Base-by-base conservation (phyloP, 2,329 filamentous ascomycete species). In the Davidsoniella neocaledoniae region DNA sequence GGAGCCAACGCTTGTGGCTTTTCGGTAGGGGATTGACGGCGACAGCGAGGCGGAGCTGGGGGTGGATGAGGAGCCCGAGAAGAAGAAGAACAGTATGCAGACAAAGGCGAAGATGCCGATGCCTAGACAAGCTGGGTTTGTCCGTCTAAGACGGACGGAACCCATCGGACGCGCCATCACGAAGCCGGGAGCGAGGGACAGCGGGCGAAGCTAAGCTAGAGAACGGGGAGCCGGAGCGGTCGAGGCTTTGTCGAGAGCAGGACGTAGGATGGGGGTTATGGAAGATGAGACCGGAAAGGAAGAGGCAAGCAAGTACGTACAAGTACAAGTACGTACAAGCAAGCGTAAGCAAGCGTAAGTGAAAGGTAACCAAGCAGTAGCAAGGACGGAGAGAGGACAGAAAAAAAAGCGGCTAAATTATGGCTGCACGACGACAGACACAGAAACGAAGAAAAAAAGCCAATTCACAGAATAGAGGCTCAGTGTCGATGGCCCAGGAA, bases 61-160 rank as follows among this genome's bases (percentile, higher is more conserved):
- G 50, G 67, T 62, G 55, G 70, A 54, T 46, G 59, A 65, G 41
- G 70, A 63, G 25, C 48, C 52, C 9, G 69, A 70, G 56, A 79
- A 61, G 56, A 81, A 63, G 61, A 81, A 79, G 68, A 75, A 66
- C 63, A 86, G 63, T 66, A 83, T 77, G 67, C 83, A 76, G 61
- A 91, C 73, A 63, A 79, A 79, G 53, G 91, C 73, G 52, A 85
- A 66, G 57, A 69, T 72, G 58, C 84, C 84, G 56, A 93, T 71
- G 57, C 81, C 63, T 26, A 79, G 68, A 49, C 83, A 90, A 60
- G 83, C 72, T 55, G 85, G 81, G 66, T 79, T 91, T 62, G 81
- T 77, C 68, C 83, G 83, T 68, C 85, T 85, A 62, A 90, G 75
- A 67, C 85, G 83, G 57, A 76, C 72, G 57, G 75, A 69, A 60